Base-by-base conservation (phyloP, 352 stramenopile species). In the Phytophthora sojae region DNA sequence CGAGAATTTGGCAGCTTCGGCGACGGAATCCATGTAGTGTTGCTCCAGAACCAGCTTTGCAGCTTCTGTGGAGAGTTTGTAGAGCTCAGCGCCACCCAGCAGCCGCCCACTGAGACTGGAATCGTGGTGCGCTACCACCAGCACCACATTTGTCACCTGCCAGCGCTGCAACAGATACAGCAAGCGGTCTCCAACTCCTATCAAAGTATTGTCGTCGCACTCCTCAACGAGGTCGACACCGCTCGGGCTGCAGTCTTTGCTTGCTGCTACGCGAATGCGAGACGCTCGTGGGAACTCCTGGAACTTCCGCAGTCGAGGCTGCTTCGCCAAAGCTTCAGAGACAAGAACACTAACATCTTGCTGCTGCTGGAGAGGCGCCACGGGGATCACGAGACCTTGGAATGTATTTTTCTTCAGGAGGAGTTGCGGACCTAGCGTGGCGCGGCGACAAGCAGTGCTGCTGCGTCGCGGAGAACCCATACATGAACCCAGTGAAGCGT, bases 121-220 rank as follows among this genome's bases (percentile, higher is more conserved):
- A 25, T 96, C 88, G 35, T 81, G 69, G 2, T 88, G 70, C 8
- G 78, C 86, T 11, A 96, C 83, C 8, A 95, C 61, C 1, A 97
- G 58, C 52, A 89, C 59, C 3, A 93, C 73, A 61, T 92, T 94
- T 50, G 84, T 79, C 7, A 96, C 84, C 47, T 96, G 82, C 90
- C 90, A 96, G 49, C 84, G 81, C 65, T 92, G 83, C 53, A 97
- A 72, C n/a, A 96, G 50, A 53, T 96, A 86, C 47, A 96, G 67
- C 57, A 96, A 61, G 17, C 89, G 87, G 37, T 93, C 86, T 23
- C 88, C 88, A 5, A 90, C 81, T 9, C 85, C 85, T 12, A 73
- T 55, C 23, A 91, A 73, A 1, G 63, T 71, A 64, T 86, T 75
- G 58, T 96, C 83, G 1, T 86, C 74, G 62, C 83, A 82, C 23